Conservation (phyloP, 2,329 filamentous ascomycete species). For the Parascedosporium putredinis region DNA sequence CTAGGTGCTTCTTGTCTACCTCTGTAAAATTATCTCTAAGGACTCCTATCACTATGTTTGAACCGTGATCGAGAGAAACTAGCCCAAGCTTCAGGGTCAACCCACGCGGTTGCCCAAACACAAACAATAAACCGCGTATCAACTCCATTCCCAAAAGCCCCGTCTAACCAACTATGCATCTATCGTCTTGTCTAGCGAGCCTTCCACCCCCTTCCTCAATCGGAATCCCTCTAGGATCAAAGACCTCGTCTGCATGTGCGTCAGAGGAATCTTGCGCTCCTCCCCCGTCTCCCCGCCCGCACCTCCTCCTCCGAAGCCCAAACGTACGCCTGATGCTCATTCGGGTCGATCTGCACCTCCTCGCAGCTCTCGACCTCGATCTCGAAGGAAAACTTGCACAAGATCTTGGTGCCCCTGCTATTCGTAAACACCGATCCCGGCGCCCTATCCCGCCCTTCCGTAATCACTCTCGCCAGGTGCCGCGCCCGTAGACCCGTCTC, state of each 20-base stretch:
- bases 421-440: constrained; percentile 21
- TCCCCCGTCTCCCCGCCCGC: constrained; percentile 15
- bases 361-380: constrained; percentile 16
- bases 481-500: constrained; percentile 29
- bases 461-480: constrained; percentile 19
- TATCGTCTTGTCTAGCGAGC: not conserved
- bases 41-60: too few species aligned
- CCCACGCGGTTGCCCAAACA: not conserved
- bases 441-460: constrained; percentile 4
- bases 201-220: not conserved
- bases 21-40: too few species aligned
- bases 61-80: too few species aligned
- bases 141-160: not conserved
- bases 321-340: constrained; percentile 29
- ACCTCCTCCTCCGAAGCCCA: constrained; percentile 30
- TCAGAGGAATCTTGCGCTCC: constrained; percentile 22
- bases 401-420: constrained; percentile 20
- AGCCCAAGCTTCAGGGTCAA: too few species aligned
- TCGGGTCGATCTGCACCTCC: constrained; percentile 24
- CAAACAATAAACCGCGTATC: too few species aligned
- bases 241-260: constrained; percentile 17
- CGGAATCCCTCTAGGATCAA: constrained; percentile 22
- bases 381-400: constrained; percentile 25
- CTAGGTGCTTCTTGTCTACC: too few species aligned
- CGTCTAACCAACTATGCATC: not conserved